Evolutionary conservation across 331 rosid species (phyloP).

Genomic region (Quercus tomentella): DNA sequence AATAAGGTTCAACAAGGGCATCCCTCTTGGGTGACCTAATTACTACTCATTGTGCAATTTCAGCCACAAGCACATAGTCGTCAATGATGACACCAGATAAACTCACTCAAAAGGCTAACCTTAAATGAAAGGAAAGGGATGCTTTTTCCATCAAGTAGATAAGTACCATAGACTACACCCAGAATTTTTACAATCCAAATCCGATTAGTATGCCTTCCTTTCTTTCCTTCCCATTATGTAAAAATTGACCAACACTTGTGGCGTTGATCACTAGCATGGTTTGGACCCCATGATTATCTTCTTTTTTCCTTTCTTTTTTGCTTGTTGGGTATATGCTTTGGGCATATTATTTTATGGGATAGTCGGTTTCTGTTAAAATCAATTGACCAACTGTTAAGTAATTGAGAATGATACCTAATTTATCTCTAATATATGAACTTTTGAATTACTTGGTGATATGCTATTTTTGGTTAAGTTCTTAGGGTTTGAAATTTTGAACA

Average conservation of each 20-base stretch:
- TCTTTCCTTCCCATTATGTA: neutral
- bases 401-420: neutral
- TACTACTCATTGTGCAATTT: slow-evolving; percentile 18
- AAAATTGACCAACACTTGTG: neutral
- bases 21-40: slow-evolving; percentile 22
- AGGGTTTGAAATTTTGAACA: neutral
- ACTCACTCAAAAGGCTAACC: slow-evolving; percentile 22
- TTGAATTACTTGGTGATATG: neutral
- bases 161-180: neutral
- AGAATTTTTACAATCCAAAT: neutral
- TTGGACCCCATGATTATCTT: neutral
- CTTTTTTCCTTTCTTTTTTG: neutral
- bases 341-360: no score
- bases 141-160: neutral
- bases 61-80: slow-evolving; percentile 14
- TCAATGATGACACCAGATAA: slow-evolving; percentile 22
- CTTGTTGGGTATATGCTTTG: neutral
- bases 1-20: slow-evolving; percentile 6
- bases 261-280: neutral
- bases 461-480: neutral
- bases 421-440: neutral
- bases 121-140: neutral
- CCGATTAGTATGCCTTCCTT: neutral
- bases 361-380: no score
- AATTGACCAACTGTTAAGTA: neutral